Base-by-base conservation (phyloP, 176 grass and related monocot genomes). In the Musa acuminata region DNA sequence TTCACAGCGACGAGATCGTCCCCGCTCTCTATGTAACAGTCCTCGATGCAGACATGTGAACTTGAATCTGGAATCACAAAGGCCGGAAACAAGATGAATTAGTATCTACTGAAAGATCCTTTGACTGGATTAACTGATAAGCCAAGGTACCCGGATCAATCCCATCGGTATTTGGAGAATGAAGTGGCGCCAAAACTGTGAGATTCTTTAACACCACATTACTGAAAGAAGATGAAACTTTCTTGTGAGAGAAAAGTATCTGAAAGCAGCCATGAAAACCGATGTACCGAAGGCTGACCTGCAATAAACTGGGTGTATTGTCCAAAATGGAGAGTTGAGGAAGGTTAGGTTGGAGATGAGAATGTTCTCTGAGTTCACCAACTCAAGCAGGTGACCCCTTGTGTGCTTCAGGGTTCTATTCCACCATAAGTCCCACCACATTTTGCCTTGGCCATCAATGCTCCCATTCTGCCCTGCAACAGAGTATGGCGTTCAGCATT, bases 351-450 rank as follows among this genome's bases (percentile, higher is more conserved):
- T 82, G 23, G 87, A 97, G 55, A 97, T 87, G 49, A 88, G 76
- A 72, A 93, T 78, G 80, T 90, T 88, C 50, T 78, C 82, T 23
- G 94, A 93, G 53, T 93, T 90, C 67, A 81, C 66, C 1, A 97
- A 79, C 82, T 97, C 94, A 48, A 97, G 74, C 16, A 97, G 90
- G 74, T 97, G 90, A 3, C 89, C 85, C 71, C 94, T 89, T 74
- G 94, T 97, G 84, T 92, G 82, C 52, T 90, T 86, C 53, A 97
- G 75, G 55, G 94, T 92, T 73, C 82, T 82, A 55, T 97, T 87
- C 87, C 90, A 87, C 94, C 94, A 97, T n/a, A 87, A 82, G 26
- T 93, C 83, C 94, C 94, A 97, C 90, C 94, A 97, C 82, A 97
- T 90, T 51, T 84, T 79, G 27, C 94, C 94, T 53, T 97, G 87